These are phyloP conservation scores for Gaeumannomyces sp. DNA, from an alignment of 2,329 filamentous ascomycete species.

Conservation along the genomic window DNA sequence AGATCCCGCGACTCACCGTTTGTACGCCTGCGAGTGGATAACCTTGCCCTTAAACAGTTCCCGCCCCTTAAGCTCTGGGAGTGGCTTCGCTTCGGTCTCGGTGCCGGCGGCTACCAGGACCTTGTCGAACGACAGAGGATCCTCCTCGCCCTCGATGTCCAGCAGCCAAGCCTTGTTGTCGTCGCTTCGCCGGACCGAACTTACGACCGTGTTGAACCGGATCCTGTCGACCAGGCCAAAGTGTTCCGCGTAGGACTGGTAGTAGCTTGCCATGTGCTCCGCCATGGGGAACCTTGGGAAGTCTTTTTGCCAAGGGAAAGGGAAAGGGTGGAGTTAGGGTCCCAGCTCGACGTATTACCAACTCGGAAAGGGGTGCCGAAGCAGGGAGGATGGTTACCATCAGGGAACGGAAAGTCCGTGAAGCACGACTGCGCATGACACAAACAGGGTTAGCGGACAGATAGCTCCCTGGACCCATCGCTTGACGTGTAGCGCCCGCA, in stretches of 20 bases:
- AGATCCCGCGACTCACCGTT: constrained; percentile 6
- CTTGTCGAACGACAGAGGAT: constrained; percentile 19
- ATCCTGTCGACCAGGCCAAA: constrained; percentile 23
- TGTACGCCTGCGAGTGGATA: constrained; percentile 15
- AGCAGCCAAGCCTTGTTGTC: constrained; percentile 22
- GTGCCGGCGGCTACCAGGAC: constrained; percentile 14
- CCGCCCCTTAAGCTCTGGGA: constrained; percentile 14
- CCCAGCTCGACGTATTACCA: neutral
- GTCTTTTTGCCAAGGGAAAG: constrained; percentile 11
- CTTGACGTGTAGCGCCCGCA: neutral
- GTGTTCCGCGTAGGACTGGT: constrained; percentile 27
- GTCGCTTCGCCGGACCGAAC: constrained; percentile 16
- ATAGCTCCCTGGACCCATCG: neutral
- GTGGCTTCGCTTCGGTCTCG: constrained; percentile 10
- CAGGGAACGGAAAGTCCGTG: constrained; percentile 29
- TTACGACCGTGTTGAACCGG: constrained; percentile 21
- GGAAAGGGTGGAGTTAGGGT: neutral
- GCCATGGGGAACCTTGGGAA: constrained; percentile 20
- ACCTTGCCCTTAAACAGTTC: constrained; percentile 13
- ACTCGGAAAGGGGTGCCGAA: neutral
- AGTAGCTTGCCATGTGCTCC: constrained; percentile 24
- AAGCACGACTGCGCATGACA: constrained; percentile 24
- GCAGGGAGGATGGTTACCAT: neutral
- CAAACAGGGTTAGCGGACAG: neutral
- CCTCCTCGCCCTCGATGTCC: constrained; percentile 19